Evolutionary conservation across 2,329 filamentous ascomycete species (phyloP).

Genomic region (Bipolaris victoriae): DNA sequence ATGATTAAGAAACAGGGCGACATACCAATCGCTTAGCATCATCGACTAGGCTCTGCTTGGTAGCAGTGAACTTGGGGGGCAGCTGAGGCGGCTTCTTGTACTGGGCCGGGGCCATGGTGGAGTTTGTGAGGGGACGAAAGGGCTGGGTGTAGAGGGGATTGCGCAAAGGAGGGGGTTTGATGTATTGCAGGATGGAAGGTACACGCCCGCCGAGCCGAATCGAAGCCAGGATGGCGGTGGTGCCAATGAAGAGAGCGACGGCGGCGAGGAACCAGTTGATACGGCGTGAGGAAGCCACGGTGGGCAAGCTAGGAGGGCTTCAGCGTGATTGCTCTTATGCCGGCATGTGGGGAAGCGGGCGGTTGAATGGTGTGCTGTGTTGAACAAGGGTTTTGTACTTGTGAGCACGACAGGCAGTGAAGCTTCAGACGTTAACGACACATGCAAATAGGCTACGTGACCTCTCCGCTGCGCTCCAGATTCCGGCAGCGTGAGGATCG

Average conservation of each 20-base stretch:
- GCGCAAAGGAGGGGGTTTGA: slow-evolving; percentile 52
- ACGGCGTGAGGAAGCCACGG: slow-evolving; percentile 19
- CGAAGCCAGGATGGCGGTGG: slow-evolving; percentile 70
- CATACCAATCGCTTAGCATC: slow-evolving; percentile 67
- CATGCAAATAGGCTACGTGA: slow-evolving; percentile 17
- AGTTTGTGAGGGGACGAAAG: slow-evolving; percentile 55
- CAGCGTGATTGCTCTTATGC: slow-evolving; percentile 8
- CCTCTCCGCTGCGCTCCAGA: slow-evolving; percentile 10
- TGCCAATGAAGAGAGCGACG: slow-evolving; percentile 62
- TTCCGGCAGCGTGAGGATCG: slow-evolving; percentile 4
- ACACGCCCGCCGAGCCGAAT: slow-evolving; percentile 65
- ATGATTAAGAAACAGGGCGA: background rate
- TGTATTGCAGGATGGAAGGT: slow-evolving; percentile 62
- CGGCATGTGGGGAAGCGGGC: slow-evolving; percentile 18
- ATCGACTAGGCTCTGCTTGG: slow-evolving; percentile 69
- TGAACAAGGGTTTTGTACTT: slow-evolving; percentile 16
- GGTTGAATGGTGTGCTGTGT: slow-evolving; percentile 19
- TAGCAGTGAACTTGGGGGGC: slow-evolving; percentile 78
- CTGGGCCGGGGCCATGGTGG: slow-evolving; percentile 68
- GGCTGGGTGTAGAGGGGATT: slow-evolving; percentile 31
- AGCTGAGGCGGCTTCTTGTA: slow-evolving; percentile 78
- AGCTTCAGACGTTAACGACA: background rate
- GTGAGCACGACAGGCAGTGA: slow-evolving; percentile 7
- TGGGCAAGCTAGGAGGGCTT: slow-evolving; percentile 4
- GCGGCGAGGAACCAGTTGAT: slow-evolving; percentile 56